phyloP scores from a whole-genome alignment of 441 rosid species.

The Arabidopsis hybrid region DNA sequence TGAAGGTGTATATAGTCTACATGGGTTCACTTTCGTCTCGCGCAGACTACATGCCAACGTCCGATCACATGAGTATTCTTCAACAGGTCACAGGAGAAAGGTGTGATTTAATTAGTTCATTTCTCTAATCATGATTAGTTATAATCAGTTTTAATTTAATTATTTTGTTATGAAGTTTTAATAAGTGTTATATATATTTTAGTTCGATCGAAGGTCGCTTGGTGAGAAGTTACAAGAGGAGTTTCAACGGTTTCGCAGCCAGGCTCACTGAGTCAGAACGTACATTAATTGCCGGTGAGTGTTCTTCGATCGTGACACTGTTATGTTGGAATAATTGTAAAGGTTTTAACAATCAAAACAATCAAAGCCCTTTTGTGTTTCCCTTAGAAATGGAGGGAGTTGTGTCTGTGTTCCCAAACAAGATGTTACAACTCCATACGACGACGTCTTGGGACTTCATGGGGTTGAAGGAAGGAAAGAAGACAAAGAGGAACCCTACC shows the following conservation, averaged over 20 bases:
- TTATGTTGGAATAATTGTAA: neutral
- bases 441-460: slow-evolving; percentile 43
- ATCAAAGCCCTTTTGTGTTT: neutral
- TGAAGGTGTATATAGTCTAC: slow-evolving; percentile 60
- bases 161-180: neutral
- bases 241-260: slow-evolving; percentile 40
- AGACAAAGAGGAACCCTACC: neutral
- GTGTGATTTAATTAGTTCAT: slow-evolving; percentile 17
- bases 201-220: slow-evolving; percentile 40
- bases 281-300: slow-evolving; percentile 27
- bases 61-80: slow-evolving; percentile 51
- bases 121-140: slow-evolving; percentile 3
- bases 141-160: too few species aligned
- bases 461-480: slow-evolving; percentile 31
- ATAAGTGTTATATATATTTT: neutral
- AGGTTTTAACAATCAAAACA: too few species aligned
- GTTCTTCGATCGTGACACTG: neutral
- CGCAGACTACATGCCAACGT: slow-evolving; percentile 25
- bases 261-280: slow-evolving; percentile 32
- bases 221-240: slow-evolving; percentile 61
- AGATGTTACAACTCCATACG: slow-evolving; percentile 28
- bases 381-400: slow-evolving; percentile 43
- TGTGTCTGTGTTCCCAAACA: slow-evolving; percentile 44
- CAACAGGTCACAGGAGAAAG: slow-evolving; percentile 41
- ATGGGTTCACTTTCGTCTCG: slow-evolving; percentile 63